These are phyloP conservation scores for Cutaneotrichosporon sp. DNA, from an alignment of 1,284 basidiomycete species.

Conservation along the genomic window DNA sequence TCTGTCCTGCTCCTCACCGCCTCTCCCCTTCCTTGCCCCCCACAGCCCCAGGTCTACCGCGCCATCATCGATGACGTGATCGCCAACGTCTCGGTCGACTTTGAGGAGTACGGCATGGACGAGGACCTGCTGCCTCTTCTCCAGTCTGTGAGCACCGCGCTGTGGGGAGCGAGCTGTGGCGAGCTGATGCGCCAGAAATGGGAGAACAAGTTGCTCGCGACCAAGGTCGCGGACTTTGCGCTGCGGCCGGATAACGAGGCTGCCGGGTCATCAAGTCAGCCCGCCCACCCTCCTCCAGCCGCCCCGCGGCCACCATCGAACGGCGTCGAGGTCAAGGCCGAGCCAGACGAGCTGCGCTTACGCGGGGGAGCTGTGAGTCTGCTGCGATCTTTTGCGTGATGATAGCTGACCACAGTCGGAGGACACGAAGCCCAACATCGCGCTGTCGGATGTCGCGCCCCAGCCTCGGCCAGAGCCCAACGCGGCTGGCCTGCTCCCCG, in stretches of 20 bases:
- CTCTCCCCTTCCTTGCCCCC: background rate
- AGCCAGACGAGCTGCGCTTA: conserved; percentile 47
- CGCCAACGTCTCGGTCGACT: conserved; percentile 82
- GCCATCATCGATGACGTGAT: conserved; percentile 97
- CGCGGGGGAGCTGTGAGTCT: conserved; percentile 41
- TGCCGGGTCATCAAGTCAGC: conserved; percentile 15
- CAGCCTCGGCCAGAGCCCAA: conserved; percentile 48
- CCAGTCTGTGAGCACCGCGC: conserved; percentile 68
- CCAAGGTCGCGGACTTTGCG: conserved; percentile 86
- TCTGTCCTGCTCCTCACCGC: background rate
- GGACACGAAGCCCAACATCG: conserved; percentile 13
- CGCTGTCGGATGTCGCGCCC: conserved; percentile 6
- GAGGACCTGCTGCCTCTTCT: conserved; percentile 87
- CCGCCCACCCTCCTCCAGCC: background rate
- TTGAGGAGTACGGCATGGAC: conserved; percentile 93
- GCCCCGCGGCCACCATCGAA: conserved; percentile 8
- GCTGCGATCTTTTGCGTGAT: background rate
- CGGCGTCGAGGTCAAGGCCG: conserved; percentile 42
- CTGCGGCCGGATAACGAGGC: conserved; percentile 9
- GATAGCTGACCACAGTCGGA: conserved; percentile 15
- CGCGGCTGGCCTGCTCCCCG: conserved; percentile 53
- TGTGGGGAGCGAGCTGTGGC: background rate
- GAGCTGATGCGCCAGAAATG: conserved; percentile 68
- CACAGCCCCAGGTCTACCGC: conserved; percentile 84
- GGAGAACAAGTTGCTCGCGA: conserved; percentile 88